Conservation (phyloP, 2,329 filamentous ascomycete genomes). For the Metarhizium guizhouense region DNA sequence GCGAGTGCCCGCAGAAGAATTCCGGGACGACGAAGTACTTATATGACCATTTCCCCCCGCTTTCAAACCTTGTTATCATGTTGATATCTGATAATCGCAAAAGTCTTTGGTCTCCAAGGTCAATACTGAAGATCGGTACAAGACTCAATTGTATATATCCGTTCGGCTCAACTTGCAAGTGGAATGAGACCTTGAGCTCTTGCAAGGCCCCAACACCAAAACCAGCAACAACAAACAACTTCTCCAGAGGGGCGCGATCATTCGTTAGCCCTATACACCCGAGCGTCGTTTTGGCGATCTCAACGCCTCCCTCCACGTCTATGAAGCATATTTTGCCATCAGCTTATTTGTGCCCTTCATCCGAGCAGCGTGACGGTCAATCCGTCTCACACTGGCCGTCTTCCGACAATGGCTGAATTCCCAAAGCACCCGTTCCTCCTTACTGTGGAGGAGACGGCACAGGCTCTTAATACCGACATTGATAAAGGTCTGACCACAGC, state of each 20-base stretch:
- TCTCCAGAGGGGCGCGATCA: not conserved
- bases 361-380: slow-evolving; percentile 9
- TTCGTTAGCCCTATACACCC: slow-evolving; percentile 1
- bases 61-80: not conserved
- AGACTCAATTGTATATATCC: not conserved
- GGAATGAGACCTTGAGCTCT: not conserved
- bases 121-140: not conserved
- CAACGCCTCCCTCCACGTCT: slow-evolving; percentile 7
- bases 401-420: slow-evolving; percentile 29
- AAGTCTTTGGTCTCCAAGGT: not conserved
- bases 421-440: slow-evolving; percentile 53
- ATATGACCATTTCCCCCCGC: not conserved
- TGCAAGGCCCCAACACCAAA: not conserved
- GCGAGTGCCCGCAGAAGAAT: not conserved
- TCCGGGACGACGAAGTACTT: not conserved
- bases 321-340: slow-evolving; percentile 12
- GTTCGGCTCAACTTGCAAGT: not conserved
- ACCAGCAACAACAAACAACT: not conserved
- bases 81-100: not conserved
- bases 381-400: slow-evolving; percentile 4
- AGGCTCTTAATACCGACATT: slow-evolving; percentile 51
- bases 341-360: slow-evolving; percentile 7
- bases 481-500: slow-evolving; percentile 57
- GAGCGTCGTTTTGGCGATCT: slow-evolving; percentile 3
- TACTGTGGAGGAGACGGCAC: slow-evolving; percentile 50